Base-by-base conservation (phyloP, 2,329 filamentous ascomycete species). In the Stenocarpella maydis region DNA sequence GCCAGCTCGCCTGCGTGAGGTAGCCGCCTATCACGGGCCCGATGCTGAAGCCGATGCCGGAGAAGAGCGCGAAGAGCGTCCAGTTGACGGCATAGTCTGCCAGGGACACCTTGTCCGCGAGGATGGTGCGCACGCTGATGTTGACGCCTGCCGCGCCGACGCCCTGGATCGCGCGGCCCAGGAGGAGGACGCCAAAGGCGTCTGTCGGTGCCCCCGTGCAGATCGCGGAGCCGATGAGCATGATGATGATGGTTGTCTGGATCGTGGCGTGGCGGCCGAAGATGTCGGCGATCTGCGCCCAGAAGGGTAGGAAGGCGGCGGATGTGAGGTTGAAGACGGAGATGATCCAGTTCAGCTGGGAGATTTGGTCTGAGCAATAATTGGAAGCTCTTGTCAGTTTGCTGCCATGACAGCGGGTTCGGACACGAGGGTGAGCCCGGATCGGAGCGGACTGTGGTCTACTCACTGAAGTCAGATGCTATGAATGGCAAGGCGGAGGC, bases 291-390 rank as follows among this genome's bases (percentile, higher is more conserved):
- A 90, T 82, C 73, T 91, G 89, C 1, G 87, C 88, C 79, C 89
- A 91, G 65, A 87, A 85, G 4, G 90, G 90, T 10, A 92, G 88
- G 72, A 91, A 92, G 1, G 89, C 86, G 1, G 90, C 89, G 0
- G 88, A 87, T 0, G 89, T 90, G 17, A 93, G 81, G 65, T 89
- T 92, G 78, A 91, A 92, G 8, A 89, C 83, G 0, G 90, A 90
- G 21, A 92, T 86, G 74, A 93, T 90, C 89, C 89, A 92, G 74
- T 90, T 91, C 2, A 91, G 82, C 73, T 90, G 85, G 21, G 85
- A 82, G 5, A 88, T 75, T 74, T 88, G 76, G 70, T 83, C 85
- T 85, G 34, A 1, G 31, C 19, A 19, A 10, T 55, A 19, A 10
- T 55, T 28, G 70, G 26, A 19, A n/a, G 7, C 53, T 28, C 69